Base-by-base conservation (phyloP, 2,329 filamentous ascomycete species). In the Cryphonectria nitschkei region DNA sequence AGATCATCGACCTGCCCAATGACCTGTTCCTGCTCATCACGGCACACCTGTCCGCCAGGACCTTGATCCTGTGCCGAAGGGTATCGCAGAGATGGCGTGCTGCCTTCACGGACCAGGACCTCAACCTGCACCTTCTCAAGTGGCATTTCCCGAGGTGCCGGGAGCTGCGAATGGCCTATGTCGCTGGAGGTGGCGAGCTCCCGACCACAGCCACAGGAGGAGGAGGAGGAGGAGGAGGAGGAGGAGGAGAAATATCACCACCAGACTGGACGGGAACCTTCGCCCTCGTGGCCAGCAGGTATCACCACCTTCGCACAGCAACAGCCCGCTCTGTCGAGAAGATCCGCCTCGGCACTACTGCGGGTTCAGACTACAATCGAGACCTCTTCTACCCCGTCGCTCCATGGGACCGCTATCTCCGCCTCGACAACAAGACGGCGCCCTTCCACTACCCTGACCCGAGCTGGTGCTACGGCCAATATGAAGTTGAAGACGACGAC, bases 11-110 rank as follows among this genome's bases (percentile, higher is more conserved):
- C 22, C 80, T 91, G 54, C 88, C 88, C n/a, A 83, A 84, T 74
- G 87, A 89, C 67, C 76, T 91, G 63, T 89, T 91, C 74, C 81
- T 88, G 71, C 81, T 88, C 65, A 79, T 91, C 68, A 71, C 87
- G 50, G 79, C 75, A 2, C 77, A 85, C 73, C 80, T 91, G 22
- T 77, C 84, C 0, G 82, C 88, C 2, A 78, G 75, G 26, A 87
- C 89, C 73, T 79, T 84, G 67, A 76, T 90, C 22, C 79, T 82
- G 64, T 86, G 83, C 75, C 87, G 87, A 66, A 82, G 82, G 32
- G 84, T 90, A 50, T 88, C 83, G 26, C 82, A 79, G 54, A 76
- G 78, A 13, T 88, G 87, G 82, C 77, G 82, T 50, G 75, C 77
- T 19, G 84, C 84, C 11, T 89, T 91, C 74, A 82, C 82, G 60